Evolutionary conservation across 2,329 filamentous ascomycete genomes (phyloP).

Genomic region (Periconia digitata): DNA sequence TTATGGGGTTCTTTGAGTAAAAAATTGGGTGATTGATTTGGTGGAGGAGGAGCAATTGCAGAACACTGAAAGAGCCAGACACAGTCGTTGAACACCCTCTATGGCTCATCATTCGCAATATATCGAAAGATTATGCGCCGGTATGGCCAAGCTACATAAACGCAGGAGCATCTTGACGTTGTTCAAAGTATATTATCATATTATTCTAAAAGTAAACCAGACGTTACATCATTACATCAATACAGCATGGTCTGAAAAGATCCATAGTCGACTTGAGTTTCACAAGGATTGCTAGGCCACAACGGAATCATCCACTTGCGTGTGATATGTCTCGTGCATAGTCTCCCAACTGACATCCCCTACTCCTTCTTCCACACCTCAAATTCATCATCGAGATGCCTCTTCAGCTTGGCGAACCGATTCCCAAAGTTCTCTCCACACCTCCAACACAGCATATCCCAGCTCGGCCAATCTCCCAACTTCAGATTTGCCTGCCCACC

Average conservation of each 20-base stretch:
- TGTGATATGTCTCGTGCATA: too few relatives aligned
- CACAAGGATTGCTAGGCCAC: too few relatives aligned
- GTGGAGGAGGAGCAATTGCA: not conserved
- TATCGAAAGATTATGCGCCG: not conserved
- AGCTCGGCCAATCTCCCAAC: conserved; percentile 62
- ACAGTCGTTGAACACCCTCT: not conserved
- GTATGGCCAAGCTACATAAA: not conserved
- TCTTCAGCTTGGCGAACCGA: conserved; percentile 72
- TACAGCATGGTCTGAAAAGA: not conserved
- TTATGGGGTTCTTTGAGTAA: too few relatives aligned
- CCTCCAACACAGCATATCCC: conserved; percentile 79
- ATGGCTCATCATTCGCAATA: not conserved
- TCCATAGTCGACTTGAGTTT: too few relatives aligned
- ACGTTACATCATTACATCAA: conserved; percentile 16
- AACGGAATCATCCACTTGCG: too few relatives aligned
- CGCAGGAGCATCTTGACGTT: not conserved
- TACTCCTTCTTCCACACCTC: conserved; percentile 65
- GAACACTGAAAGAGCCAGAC: not conserved
- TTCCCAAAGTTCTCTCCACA: conserved; percentile 75
- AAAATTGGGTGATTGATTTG: not conserved
- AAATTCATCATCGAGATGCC: conserved; percentile 75
- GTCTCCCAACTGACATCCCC: too few relatives aligned
- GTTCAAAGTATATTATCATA: conserved; percentile 5
- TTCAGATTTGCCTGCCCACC: conserved; percentile 65
- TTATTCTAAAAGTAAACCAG: not conserved